Conservation (phyloP, 2,329 filamentous ascomycete species). For the Fusarium chuoi region DNA sequence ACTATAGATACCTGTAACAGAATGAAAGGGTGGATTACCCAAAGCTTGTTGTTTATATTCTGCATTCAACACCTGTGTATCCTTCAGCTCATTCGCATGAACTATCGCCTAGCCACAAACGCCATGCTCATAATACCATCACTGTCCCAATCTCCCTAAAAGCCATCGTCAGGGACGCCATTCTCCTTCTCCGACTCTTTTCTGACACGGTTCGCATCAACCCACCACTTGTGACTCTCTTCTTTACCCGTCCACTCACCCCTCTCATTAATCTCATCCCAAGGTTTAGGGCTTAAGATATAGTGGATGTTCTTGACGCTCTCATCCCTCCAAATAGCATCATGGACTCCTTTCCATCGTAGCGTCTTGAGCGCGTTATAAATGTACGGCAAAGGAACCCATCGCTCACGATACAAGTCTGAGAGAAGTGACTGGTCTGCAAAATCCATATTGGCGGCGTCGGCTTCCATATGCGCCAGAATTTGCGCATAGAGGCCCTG, state of each 20-base stretch:
- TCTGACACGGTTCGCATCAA: slow-evolving; percentile 59
- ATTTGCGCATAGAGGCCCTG: slow-evolving; percentile 61
- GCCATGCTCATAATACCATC: background rate
- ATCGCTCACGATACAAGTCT: slow-evolving; percentile 64
- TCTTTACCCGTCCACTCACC: slow-evolving; percentile 58
- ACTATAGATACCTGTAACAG: slow-evolving; percentile 39
- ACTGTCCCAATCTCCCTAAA: slow-evolving; percentile 1
- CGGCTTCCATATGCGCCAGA: slow-evolving; percentile 59
- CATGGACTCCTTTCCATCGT: slow-evolving; percentile 63
- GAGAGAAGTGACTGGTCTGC: slow-evolving; percentile 69
- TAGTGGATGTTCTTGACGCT: slow-evolving; percentile 71
- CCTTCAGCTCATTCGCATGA: background rate
- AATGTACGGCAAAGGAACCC: slow-evolving; percentile 68
- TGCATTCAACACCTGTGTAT: background rate
- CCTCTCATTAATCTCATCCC: slow-evolving; percentile 61
- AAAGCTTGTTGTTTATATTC: background rate
- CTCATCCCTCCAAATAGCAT: slow-evolving; percentile 66
- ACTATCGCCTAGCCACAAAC: background rate
- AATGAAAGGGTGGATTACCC: slow-evolving; percentile 15
- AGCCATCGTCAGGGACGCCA: slow-evolving; percentile 49
- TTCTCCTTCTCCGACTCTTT: slow-evolving; percentile 52
- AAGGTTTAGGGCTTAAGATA: slow-evolving; percentile 70
- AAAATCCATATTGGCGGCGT: slow-evolving; percentile 63
- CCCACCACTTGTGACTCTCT: slow-evolving; percentile 67
- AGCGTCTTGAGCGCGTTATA: slow-evolving; percentile 73